phyloP scores from a whole-genome alignment of 306 rosid species.

The Quercus dentata region DNA sequence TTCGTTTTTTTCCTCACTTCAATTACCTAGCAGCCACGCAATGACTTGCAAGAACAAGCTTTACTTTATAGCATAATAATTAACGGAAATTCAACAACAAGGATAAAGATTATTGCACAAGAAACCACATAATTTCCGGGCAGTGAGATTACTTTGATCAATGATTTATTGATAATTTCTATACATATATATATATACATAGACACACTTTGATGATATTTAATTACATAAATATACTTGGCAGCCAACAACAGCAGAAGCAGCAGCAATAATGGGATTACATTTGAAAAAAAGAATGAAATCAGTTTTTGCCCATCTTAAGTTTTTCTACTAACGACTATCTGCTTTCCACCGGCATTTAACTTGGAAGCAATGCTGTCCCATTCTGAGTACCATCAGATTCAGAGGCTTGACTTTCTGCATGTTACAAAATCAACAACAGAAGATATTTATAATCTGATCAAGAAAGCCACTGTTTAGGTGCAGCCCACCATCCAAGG shows the following conservation, averaged over 20 bases:
- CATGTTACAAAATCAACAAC: neutral
- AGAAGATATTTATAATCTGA: neutral
- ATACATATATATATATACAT: neutral
- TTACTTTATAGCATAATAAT: neutral
- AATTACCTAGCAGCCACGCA: too few relatives aligned
- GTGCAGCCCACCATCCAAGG: neutral
- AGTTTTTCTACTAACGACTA: neutral
- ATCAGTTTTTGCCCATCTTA: neutral
- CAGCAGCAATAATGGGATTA: neutral
- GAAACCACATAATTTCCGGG: neutral
- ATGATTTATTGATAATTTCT: neutral
- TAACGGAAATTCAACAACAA: neutral
- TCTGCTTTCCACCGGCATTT: neutral
- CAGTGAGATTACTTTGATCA: neutral
- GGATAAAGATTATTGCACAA: neutral
- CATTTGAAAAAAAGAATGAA: neutral
- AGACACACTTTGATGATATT: neutral
- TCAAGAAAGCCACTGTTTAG: neutral
- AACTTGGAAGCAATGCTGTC: neutral
- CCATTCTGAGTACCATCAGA: conserved; percentile 4
- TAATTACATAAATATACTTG: neutral
- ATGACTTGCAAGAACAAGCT: neutral
- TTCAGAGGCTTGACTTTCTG: conserved; percentile 22
- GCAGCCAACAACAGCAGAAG: neutral
- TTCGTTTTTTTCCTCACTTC: too few relatives aligned